Percentiles rank a stretch among this genome's conserved stretches.
Conservation (phyloP, 805 yeast species). For the Yarrowia divulgata region DNA sequence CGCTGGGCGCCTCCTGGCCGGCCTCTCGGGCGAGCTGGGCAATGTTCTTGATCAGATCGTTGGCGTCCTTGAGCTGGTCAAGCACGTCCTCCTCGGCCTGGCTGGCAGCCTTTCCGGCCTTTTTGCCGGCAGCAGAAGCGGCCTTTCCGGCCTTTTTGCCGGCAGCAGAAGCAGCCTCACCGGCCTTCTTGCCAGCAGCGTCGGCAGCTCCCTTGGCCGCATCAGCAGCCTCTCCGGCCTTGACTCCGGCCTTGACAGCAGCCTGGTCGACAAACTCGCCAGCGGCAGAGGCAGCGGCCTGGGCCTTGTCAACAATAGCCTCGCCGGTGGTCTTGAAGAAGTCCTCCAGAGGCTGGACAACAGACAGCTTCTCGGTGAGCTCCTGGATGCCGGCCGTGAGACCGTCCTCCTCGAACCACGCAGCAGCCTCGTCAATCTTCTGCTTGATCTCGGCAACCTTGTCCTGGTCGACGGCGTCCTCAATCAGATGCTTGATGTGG, state of each 20-base stretch:
- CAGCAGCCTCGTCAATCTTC: slow-evolving; percentile 57
- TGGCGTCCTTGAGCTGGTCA: slow-evolving; percentile 36
- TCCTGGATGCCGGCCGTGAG: slow-evolving; percentile 54
- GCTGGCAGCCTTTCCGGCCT: slow-evolving; percentile 42
- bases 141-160: slow-evolving; percentile 43
- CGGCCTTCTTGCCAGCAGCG: slow-evolving; percentile 50
- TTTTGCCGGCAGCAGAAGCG: no score
- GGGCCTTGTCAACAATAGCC: slow-evolving; percentile 1
- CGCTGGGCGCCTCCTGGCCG: slow-evolving; percentile 18
- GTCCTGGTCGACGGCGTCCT: slow-evolving; percentile 56
- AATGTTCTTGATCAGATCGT: slow-evolving; percentile 12
- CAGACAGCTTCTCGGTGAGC: slow-evolving; percentile 29
- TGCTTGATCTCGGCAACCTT: slow-evolving; percentile 55
- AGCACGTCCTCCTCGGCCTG: slow-evolving; percentile 26
- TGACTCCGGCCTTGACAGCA: slow-evolving; percentile 40
- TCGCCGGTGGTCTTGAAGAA: slow-evolving; percentile 21
- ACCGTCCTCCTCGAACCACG: slow-evolving; percentile 81
- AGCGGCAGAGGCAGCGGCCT: slow-evolving; percentile 45
- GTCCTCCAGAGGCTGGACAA: slow-evolving; percentile 21
- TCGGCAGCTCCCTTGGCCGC: slow-evolving; percentile 6
- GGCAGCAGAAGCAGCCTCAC: slow-evolving; percentile 45
- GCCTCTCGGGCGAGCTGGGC: slow-evolving; percentile 20
- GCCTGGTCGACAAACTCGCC: slow-evolving; percentile 38
- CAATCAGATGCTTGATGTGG: slow-evolving; percentile 64
- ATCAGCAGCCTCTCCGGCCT: slow-evolving; percentile 42